A percentile compares a stretch with the other conserved stretches of the same genome.
Conservation (phyloP, 78 protist genomes). For the Protostelium mycophagum region DNA sequence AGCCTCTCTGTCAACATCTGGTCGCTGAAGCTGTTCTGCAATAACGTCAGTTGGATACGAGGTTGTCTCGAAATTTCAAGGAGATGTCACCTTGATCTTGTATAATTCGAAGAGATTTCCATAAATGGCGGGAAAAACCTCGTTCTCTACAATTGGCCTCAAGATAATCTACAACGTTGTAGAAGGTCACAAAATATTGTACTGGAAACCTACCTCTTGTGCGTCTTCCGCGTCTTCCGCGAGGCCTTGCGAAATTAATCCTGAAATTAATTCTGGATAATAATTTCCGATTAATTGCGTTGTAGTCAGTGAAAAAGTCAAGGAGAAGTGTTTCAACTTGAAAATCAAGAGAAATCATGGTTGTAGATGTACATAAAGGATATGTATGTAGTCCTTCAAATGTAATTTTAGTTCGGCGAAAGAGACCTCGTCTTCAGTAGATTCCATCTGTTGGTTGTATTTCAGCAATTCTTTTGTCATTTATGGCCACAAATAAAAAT, state of each 20-base stretch:
- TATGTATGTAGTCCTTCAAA: background rate
- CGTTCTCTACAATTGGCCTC: background rate
- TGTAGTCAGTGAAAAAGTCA: background rate
- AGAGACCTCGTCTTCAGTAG: background rate
- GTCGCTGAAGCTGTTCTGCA: background rate
- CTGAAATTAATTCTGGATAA: background rate
- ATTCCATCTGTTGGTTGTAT: background rate
- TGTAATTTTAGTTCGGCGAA: background rate
- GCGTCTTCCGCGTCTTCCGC: background rate
- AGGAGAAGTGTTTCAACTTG: background rate
- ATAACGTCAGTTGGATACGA: background rate
- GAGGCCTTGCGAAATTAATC: background rate
- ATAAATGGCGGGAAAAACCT: background rate
- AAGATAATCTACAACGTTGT: background rate
- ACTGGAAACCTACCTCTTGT: background rate
- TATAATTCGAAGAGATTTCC: background rate
- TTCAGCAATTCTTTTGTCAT: background rate
- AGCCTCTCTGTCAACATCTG: background rate
- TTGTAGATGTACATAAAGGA: too few relatives aligned
- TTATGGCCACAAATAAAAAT: too few relatives aligned
- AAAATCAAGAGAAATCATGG: background rate
- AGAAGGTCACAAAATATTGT: background rate
- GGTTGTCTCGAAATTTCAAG: background rate
- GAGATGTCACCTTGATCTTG: background rate
- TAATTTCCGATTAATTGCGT: background rate